Percentiles rank a stretch among this genome's conserved stretches.
Conservation (phyloP, 2,329 filamentous ascomycete genomes). For the Mollisiaceae sp. region DNA sequence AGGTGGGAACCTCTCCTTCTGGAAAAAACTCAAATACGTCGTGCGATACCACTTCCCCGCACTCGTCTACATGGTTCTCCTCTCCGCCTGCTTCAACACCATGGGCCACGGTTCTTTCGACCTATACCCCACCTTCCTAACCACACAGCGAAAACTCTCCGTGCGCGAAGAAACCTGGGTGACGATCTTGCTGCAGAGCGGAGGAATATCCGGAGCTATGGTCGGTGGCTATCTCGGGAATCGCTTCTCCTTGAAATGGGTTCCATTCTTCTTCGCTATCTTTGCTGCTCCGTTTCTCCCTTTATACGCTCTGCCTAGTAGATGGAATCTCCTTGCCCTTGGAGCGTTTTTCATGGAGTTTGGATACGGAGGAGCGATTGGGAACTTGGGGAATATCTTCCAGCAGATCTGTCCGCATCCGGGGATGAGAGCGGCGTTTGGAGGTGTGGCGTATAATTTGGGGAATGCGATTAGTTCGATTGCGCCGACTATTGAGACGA, state of each 20-base stretch:
- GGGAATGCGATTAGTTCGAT: conserved; percentile 3
- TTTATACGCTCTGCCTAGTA: neutral
- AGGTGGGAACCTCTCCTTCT: neutral
- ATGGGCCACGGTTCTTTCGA: conserved; percentile 2
- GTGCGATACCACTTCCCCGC: conserved; percentile 4
- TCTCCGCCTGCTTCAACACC: conserved; percentile 1
- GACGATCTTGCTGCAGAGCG: conserved; percentile 2
- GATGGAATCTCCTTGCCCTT: neutral
- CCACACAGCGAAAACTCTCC: neutral
- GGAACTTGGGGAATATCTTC: neutral
- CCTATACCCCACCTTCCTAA: neutral
- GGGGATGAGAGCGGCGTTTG: conserved; percentile 6
- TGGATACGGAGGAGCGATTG: conserved; percentile 5
- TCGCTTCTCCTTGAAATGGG: conserved; percentile 1
- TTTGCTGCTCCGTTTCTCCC: neutral
- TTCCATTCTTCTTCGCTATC: conserved; percentile 1
- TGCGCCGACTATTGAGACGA: conserved; percentile 1
- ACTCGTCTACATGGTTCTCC: neutral
- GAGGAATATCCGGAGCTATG: neutral
- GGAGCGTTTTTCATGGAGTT: conserved; percentile 4
- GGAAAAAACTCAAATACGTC: neutral
- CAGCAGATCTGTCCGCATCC: conserved; percentile 8
- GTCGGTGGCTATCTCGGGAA: conserved; percentile 2
- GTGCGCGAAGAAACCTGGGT: conserved; percentile 2
- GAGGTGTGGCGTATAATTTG: conserved; percentile 2